Evolutionary conservation across 805 yeast species (phyloP).

Genomic region (Dipodascus geniculatus): DNA sequence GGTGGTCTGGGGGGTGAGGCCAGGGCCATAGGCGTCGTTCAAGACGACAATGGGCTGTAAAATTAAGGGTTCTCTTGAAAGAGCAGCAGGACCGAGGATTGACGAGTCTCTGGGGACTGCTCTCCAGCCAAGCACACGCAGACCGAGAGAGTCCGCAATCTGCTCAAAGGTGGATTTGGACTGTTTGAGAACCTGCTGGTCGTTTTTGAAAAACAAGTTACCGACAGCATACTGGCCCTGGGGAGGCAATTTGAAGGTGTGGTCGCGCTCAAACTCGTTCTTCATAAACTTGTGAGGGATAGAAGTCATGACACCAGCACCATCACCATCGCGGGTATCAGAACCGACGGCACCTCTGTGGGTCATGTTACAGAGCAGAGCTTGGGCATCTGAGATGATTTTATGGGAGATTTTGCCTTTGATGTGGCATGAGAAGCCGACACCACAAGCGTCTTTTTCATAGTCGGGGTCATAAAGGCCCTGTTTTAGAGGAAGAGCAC

Average conservation of each 20-base stretch:
- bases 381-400: conserved; percentile 79
- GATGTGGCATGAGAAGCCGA: conserved; percentile 92
- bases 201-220: conserved; percentile 86
- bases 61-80: conserved; percentile 83
- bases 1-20: conserved; percentile 22
- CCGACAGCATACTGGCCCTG: conserved; percentile 91
- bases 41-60: conserved; percentile 89
- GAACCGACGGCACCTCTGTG: conserved; percentile 97
- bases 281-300: conserved; percentile 80
- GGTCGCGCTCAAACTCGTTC: conserved; percentile 69
- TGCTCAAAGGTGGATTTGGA: conserved; percentile 70
- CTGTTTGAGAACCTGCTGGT: conserved; percentile 51
- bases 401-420: conserved; percentile 83
- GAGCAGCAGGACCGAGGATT: conserved; percentile 87
- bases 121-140: conserved; percentile 89
- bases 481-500: conserved; percentile 70
- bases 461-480: conserved; percentile 89
- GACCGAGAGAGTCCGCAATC: conserved; percentile 64
- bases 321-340: conserved; percentile 96
- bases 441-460: conserved; percentile 98
- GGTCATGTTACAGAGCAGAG: conserved; percentile 90
- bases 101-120: conserved; percentile 90
- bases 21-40: conserved; percentile 35
- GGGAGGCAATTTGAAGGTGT: conserved; percentile 57
- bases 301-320: conserved; percentile 93